Conservation (phyloP, 805 yeast genomes). For the Ogataea nakhonphanomensis region DNA sequence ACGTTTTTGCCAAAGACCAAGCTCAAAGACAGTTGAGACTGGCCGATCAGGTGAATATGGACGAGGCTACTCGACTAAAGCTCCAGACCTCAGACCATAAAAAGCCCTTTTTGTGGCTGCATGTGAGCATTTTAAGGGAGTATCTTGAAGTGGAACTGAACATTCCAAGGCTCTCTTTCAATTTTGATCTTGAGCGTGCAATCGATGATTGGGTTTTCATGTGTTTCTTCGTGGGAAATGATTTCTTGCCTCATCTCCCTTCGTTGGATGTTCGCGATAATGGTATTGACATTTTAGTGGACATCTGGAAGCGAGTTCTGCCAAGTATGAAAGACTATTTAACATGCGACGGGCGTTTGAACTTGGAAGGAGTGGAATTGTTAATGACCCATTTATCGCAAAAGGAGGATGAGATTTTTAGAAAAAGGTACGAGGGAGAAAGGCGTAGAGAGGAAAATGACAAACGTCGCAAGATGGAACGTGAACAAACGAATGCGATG, state of each 20-base stretch:
- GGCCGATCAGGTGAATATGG: constrained; percentile 52
- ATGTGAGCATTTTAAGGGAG: constrained; percentile 82
- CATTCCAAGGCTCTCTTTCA: constrained; percentile 65
- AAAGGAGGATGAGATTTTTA: constrained; percentile 77
- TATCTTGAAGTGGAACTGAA: constrained; percentile 79
- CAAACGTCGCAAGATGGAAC: constrained; percentile 52
- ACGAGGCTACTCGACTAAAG: constrained; percentile 51
- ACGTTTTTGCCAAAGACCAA: constrained; percentile 82
- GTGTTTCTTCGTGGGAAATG: constrained; percentile 98
- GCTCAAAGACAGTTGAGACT: constrained; percentile 40
- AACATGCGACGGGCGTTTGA: constrained; percentile 85
- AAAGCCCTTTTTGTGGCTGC: constrained; percentile 93
- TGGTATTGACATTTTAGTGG: constrained; percentile 78
- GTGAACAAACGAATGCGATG: constrained; percentile 43
- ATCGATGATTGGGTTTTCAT: constrained; percentile 98
- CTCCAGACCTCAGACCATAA: constrained; percentile 43
- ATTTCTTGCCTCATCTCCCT: constrained; percentile 95
- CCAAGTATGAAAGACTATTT: constrained; percentile 70
- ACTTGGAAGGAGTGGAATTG: constrained; percentile 71
- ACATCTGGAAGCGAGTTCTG: constrained; percentile 76
- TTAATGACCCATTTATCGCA: constrained; percentile 60
- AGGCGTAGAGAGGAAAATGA: constrained; percentile 61
- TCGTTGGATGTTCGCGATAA: constrained; percentile 92
- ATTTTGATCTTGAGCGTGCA: constrained; percentile 89
- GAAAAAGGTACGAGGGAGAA: constrained; percentile 65